phyloP scores from a whole-genome alignment of 2,329 filamentous ascomycete genomes.

The Diplodia scrobiculata region DNA sequence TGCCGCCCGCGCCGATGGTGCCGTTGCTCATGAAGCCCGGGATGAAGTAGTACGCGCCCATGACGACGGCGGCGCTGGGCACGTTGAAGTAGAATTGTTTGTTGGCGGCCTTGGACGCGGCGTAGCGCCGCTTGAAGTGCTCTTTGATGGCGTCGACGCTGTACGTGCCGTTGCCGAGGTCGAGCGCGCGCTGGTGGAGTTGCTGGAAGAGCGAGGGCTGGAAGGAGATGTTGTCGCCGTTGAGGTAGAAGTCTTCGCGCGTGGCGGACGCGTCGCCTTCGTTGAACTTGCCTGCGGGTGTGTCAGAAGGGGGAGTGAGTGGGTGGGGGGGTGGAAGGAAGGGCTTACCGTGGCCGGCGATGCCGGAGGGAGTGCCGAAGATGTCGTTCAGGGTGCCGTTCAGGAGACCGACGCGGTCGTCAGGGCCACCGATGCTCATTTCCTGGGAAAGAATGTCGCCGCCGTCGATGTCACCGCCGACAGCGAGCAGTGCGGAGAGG shows the following conservation, averaged over 20 bases:
- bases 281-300: slow-evolving; percentile 26
- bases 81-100: slow-evolving; percentile 32
- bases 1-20: slow-evolving; percentile 34
- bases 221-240: slow-evolving; percentile 29
- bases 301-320: neutral
- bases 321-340: neutral
- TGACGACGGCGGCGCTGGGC: slow-evolving; percentile 31
- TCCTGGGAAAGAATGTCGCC: slow-evolving; percentile 30
- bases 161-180: slow-evolving; percentile 34
- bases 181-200: slow-evolving; percentile 34
- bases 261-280: slow-evolving; percentile 35
- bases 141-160: slow-evolving; percentile 33
- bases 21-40: slow-evolving; percentile 36
- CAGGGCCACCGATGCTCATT: slow-evolving; percentile 34
- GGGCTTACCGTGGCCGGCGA: slow-evolving; percentile 31
- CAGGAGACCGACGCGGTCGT: slow-evolving; percentile 32
- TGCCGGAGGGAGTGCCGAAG: slow-evolving; percentile 31
- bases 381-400: slow-evolving; percentile 30
- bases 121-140: slow-evolving; percentile 35
- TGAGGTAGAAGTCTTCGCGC: slow-evolving; percentile 30
- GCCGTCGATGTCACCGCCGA: slow-evolving; percentile 33
- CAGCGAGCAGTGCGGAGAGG: slow-evolving; percentile 37
- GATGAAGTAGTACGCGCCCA: slow-evolving; percentile 36
- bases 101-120: slow-evolving; percentile 32
- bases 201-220: slow-evolving; percentile 30